Evolutionary conservation across 257 asterid species (phyloP).

Genomic region (Cynanchum wilfordii): DNA sequence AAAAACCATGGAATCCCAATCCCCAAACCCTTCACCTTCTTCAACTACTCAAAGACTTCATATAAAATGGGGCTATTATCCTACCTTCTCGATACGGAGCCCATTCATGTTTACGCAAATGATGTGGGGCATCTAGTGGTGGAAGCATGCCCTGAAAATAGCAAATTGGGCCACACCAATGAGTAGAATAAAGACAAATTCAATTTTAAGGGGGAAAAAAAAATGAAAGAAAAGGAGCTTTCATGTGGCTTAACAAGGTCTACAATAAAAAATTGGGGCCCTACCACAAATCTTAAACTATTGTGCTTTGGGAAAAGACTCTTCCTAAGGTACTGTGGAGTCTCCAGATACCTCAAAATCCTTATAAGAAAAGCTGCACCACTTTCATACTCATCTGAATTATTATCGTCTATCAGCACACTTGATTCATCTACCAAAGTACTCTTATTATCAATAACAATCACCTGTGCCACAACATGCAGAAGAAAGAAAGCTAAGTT

Average conservation of each 20-base stretch:
- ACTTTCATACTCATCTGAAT: constrained; percentile 53
- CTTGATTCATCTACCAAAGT: constrained; percentile 37
- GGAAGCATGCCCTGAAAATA: constrained; percentile 75
- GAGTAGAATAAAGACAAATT: neutral
- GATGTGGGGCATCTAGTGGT: constrained; percentile 96
- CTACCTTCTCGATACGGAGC: constrained; percentile 92
- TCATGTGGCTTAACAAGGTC: neutral
- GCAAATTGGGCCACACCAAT: neutral
- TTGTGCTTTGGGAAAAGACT: constrained; percentile 76
- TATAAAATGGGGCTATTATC: constrained; percentile 1
- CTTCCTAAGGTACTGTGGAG: constrained; percentile 96
- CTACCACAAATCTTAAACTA: constrained; percentile 85
- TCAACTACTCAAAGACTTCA: neutral
- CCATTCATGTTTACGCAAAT: constrained; percentile 97
- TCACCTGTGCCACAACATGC: constrained; percentile 43
- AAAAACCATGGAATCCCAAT: neutral
- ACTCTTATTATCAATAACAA: constrained; percentile 66
- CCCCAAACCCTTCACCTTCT: neutral
- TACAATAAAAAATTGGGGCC: constrained; percentile 22
- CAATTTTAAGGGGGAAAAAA: too few species aligned
- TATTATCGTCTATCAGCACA: constrained; percentile 30
- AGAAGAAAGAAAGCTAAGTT: neutral
- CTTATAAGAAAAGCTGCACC: constrained; percentile 81
- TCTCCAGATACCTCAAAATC: constrained; percentile 85
- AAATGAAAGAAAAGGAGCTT: neutral